phyloP scores from a whole-genome alignment of 345 rosid species.

The Moricandia moricandioides region DNA sequence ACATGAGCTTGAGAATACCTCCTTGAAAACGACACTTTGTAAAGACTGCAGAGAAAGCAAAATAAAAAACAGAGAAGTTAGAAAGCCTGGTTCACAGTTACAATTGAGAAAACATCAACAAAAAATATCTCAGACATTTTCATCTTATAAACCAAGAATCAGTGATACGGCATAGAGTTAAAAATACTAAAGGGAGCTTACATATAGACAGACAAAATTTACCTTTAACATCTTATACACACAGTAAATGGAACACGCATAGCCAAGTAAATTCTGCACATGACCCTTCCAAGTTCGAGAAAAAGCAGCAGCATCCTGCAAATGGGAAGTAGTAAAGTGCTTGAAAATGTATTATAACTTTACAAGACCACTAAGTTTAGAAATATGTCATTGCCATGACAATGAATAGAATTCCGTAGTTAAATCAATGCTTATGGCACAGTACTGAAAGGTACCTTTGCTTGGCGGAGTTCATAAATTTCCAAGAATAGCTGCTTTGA shows the following conservation, averaged over 20 bases:
- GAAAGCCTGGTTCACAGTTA: slow-evolving; percentile 5
- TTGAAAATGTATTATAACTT: not conserved
- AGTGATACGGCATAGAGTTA: not conserved
- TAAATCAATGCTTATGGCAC: not conserved
- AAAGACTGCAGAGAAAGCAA: slow-evolving; percentile 71
- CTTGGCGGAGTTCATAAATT: slow-evolving; percentile 96
- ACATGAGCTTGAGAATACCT: slow-evolving; percentile 49
- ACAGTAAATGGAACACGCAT: slow-evolving; percentile 90
- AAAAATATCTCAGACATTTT: not conserved
- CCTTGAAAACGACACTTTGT: slow-evolving; percentile 97
- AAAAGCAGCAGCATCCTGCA: slow-evolving; percentile 96
- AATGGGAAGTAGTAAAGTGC: slow-evolving; percentile 11
- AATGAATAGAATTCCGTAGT: not conserved
- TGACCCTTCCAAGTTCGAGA: slow-evolving; percentile 98
- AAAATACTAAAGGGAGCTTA: not conserved
- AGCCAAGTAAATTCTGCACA: slow-evolving; percentile 97
- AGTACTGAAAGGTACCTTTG: slow-evolving; percentile 60
- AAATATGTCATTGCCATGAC: slow-evolving; percentile 6
- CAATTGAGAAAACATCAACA: not conserved
- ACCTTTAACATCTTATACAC: slow-evolving; percentile 99
- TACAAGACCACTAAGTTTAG: slow-evolving; percentile 3
- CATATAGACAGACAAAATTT: slow-evolving; percentile 22
- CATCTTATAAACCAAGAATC: slow-evolving; percentile 6
- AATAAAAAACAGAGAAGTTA: slow-evolving; percentile 24
- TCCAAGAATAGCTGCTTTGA: slow-evolving; percentile 97